Evolutionary conservation across 495 filamentous ascomycete genomes (phyloP), one percentile per base, ranked within the genome.

Genomic region (Neurospora sp.): DNA sequence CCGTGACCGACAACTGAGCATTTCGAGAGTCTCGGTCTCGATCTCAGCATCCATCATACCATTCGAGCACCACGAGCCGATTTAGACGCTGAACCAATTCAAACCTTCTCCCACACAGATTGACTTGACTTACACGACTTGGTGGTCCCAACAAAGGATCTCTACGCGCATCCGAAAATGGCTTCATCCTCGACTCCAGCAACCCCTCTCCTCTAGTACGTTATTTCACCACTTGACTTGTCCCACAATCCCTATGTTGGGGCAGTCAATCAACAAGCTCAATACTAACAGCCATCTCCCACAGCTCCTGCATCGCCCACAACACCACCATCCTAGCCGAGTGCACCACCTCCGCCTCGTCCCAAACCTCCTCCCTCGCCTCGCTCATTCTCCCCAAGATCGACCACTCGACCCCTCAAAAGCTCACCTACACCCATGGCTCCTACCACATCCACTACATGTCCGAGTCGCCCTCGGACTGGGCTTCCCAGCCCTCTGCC

Each of bases 361-460:
- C 91, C 35, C 86, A 90, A 73, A 91, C 93, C 71, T 94, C 93
- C 38, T 89, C 87, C 31, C 92, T 98, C 75, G 93, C 95, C 77
- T 94, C 94, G 73, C 86, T 98, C 76, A 94, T 98, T 84, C 93
- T 99, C 73, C 96, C 96, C 71, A 98, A 97, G 78, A 97, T 99
- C 87, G 82, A 83, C 73, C 96, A 99, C 81, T 80, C 86, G 71
- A 83, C 87, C 40, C 87, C 94, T 8, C 91, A 95, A 79, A 97
- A 97, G 81, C 89, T 97, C 42, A 98, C 95, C 74, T 97, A 95
- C 85, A 96, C 93, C 37, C 93, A 97, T 81, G 90, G 94, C 80
- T 85, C 89, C 59, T 89, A 97, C 80, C 94, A 94, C 84, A 93
- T 98, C 81, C 94, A 98, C 86, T 98, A 97, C 86, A 94, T 98